These are phyloP conservation scores for Nicotiana rustica DNA, from an alignment of 305 asterid species.

Conservation along the genomic window DNA sequence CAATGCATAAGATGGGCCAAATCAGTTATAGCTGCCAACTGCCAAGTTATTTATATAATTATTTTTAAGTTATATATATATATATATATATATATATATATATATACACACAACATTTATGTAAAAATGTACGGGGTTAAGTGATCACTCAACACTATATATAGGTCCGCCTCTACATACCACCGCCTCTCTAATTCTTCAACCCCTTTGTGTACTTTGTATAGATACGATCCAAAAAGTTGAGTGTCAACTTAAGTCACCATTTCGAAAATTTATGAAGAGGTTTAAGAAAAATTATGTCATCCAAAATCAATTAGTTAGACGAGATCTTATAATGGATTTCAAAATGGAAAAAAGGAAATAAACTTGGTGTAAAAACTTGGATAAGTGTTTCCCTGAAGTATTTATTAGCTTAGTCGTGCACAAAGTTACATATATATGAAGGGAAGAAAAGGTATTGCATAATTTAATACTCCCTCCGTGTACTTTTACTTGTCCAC, in stretches of 20 bases:
- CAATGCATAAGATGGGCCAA: no score
- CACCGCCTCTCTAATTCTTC: conserved; percentile 4
- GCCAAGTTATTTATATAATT: no score
- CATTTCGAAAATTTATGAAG: not conserved
- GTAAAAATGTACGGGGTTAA: no score
- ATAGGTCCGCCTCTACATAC: no score
- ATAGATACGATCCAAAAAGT: not conserved
- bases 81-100: no score
- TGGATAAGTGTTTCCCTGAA: conserved; percentile 7
- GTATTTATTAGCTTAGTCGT: not conserved
- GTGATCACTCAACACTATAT: no score
- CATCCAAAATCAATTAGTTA: not conserved
- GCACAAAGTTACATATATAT: not conserved
- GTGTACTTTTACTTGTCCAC: no score
- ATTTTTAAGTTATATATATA: no score
- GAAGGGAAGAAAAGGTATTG: conserved; percentile 22
- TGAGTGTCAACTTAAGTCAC: not conserved
- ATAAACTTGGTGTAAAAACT: not conserved
- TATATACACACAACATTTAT: no score
- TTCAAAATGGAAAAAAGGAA: not conserved
- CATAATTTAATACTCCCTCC: not conserved
- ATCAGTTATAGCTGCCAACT: no score
- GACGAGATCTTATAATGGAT: not conserved
- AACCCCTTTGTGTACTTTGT: not conserved
- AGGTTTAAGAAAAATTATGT: not conserved